Base-by-base conservation (phyloP, 2,329 filamentous ascomycete species). In the Pseudopyrenochaeta lycopersici region DNA sequence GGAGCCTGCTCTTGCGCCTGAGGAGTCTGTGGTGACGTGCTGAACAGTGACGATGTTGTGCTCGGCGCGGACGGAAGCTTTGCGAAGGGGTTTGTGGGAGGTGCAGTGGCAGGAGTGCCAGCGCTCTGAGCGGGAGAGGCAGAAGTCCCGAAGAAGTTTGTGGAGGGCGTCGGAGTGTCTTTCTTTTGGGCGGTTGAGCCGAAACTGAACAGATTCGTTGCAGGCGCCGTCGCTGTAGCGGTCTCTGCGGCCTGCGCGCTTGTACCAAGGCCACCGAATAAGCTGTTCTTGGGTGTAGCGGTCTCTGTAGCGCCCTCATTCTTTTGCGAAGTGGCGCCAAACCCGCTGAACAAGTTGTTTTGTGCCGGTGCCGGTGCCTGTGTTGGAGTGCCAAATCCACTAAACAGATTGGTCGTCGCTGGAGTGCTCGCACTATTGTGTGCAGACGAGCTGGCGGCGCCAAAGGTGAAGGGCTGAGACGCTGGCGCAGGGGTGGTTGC, bases 381-480 rank as follows among this genome's bases (percentile, higher is more conserved):
- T 7, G 55, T 29, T 17, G 56, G 36, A 4, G 51, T 41, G 27
- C 60, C 56, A n/a, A 64, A 60, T 9, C 51, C 54, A 27, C 46
- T 42, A 33, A 67, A 67, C 11, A 57, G 42, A 32, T 51, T 54
- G 35, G 53, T 59, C 10, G 58, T 54, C 15, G 62, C 48, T 17
- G 64, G 47, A 0, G 60, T 61, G 14, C 57, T 54, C 30, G 54
- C 12, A 35, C 31, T 61, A 18, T 46, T 54, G 7, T 54, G 54
- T 7, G 64, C 56, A 21, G 57, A 49, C 18, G 62, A 59, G 51
- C 40, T 55, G 15, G 54, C 31, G 30, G 52, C 47, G 1, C 64
- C 60, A 29, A 68, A 68, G 6, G 56, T 58, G 35, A 63, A 63
- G 10, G 56, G 48, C 15, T 56, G 55, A 4, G 63, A 55, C 14